phyloP scores from a whole-genome alignment of 2,329 filamentous ascomycete genomes.

The Thelonectria rubi region DNA sequence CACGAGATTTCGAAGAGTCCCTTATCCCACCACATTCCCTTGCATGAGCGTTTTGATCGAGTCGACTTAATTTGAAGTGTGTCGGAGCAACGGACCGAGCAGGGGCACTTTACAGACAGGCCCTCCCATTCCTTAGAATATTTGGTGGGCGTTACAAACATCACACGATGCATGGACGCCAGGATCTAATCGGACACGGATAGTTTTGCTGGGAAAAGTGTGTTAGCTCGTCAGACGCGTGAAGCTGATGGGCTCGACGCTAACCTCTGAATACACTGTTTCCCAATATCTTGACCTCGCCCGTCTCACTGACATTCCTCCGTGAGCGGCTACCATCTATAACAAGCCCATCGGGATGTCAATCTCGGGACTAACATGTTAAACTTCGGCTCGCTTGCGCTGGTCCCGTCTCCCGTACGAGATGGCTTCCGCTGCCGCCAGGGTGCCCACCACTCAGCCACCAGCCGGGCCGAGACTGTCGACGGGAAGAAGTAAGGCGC shows the following conservation, averaged over 20 bases:
- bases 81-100: background rate
- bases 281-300: background rate
- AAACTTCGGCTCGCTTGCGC: background rate
- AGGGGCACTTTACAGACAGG: background rate
- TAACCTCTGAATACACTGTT: background rate
- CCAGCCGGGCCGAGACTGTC: background rate
- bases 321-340: background rate
- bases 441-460: background rate
- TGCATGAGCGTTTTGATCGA: background rate
- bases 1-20: background rate
- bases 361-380: background rate
- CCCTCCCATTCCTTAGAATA: background rate
- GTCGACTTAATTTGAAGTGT: background rate
- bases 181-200: background rate
- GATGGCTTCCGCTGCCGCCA: background rate
- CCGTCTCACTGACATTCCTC: background rate
- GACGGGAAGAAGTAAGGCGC: background rate
- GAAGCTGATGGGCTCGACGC: slow-evolving; percentile 1
- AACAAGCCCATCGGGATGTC: background rate
- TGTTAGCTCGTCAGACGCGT: background rate
- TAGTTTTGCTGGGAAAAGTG: background rate
- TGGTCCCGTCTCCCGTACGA: background rate
- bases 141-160: slow-evolving; percentile 3
- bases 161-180: background rate
- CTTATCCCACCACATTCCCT: background rate